phyloP scores from a whole-genome alignment of 306 rosid genomes.

The Pyrus betulifolia region DNA sequence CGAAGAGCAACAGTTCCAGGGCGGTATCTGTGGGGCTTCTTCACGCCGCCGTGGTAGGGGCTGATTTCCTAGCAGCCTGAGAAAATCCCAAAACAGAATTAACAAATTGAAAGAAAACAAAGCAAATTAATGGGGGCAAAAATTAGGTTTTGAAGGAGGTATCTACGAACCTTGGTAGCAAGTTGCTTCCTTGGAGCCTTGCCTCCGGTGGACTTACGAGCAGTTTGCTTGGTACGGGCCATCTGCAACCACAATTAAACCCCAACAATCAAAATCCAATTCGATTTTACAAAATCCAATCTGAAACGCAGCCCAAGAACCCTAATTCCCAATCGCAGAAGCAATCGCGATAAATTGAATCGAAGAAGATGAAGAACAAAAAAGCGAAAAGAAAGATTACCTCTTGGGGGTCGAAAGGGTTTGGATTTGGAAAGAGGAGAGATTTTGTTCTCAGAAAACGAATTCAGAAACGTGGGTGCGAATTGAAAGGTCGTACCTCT shows the following conservation, averaged over 20 bases:
- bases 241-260: conserved; percentile 12
- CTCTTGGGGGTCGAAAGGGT: not conserved
- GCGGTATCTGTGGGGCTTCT: conserved; percentile 50
- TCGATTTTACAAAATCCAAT: not conserved
- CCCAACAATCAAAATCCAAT: not conserved
- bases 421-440: not conserved
- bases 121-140: not conserved
- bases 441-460: not conserved
- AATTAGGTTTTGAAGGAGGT: not conserved
- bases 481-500: not conserved
- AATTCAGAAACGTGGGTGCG: not conserved
- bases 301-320: not conserved
- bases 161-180: conserved; percentile 23
- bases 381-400: not conserved
- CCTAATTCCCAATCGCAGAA: not conserved
- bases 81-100: not conserved
- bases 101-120: not conserved
- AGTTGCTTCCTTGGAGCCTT: conserved; percentile 39
- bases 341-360: not conserved
- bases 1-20: conserved; percentile 47
- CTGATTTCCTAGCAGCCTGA: conserved; percentile 48
- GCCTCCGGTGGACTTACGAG: conserved; percentile 38
- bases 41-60: conserved; percentile 50
- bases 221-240: conserved; percentile 43
- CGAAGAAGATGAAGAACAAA: not conserved